These are phyloP conservation scores for Paecilomyces niveus DNA, from an alignment of 2,329 filamentous ascomycete genomes.

Conservation along the genomic window DNA sequence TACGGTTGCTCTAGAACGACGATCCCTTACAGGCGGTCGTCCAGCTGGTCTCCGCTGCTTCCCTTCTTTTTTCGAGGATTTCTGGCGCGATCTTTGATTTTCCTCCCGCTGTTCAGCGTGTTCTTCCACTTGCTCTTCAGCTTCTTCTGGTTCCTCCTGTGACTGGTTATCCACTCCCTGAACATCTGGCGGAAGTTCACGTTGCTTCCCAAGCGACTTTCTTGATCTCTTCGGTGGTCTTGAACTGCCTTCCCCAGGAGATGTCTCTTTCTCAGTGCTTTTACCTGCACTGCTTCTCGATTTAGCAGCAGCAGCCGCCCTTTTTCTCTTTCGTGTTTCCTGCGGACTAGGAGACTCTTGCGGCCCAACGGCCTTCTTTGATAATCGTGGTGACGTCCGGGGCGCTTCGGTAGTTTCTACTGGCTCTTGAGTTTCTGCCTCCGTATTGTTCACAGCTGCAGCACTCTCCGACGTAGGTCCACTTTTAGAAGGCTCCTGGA, in stretches of 20 bases:
- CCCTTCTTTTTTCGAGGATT: not conserved
- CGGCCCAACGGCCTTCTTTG: not conserved
- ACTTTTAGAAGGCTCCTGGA: not conserved
- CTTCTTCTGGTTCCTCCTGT: not conserved
- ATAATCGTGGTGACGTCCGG: not conserved
- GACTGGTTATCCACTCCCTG: not conserved
- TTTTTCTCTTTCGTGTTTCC: not conserved
- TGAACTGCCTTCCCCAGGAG: not conserved
- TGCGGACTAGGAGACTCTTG: not conserved
- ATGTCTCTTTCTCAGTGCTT: not conserved
- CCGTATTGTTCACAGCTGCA: not conserved
- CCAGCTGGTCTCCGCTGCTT: constrained; percentile 2
- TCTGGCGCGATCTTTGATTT: not conserved
- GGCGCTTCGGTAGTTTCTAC: not conserved
- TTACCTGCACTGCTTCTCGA: not conserved
- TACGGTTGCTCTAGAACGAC: not conserved
- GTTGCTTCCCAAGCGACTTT: not conserved
- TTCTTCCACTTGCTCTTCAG: not conserved
- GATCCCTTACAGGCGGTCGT: not conserved
- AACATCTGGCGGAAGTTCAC: not conserved
- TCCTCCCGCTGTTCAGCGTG: not conserved
- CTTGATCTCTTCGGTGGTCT: not conserved
- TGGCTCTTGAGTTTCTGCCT: not conserved
- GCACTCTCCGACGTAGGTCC: not conserved
- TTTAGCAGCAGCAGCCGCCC: not conserved